phyloP scores from a whole-genome alignment of 1,284 basidiomycete species.

The Malassezia slooffiae region DNA sequence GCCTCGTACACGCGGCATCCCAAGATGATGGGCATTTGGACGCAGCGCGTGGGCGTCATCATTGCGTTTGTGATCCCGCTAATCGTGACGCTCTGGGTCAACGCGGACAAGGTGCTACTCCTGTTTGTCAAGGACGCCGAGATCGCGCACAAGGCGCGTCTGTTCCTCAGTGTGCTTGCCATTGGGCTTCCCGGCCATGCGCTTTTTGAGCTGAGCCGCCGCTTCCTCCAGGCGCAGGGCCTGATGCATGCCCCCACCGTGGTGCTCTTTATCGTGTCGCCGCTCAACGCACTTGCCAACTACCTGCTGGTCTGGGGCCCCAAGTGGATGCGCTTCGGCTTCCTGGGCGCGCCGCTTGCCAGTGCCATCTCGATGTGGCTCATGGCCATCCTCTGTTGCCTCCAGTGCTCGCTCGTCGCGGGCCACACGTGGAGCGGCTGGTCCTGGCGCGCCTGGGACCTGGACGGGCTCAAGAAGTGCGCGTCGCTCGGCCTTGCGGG shows the following conservation, averaged over 20 bases:
- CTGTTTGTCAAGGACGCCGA: slow-evolving; percentile 71
- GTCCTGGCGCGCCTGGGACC: slow-evolving; percentile 47
- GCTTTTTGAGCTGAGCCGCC: slow-evolving; percentile 36
- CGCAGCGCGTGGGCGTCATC: slow-evolving; percentile 65
- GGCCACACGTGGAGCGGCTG: slow-evolving; percentile 75
- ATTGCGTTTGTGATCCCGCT: slow-evolving; percentile 43
- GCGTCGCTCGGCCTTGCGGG: slow-evolving; percentile 31
- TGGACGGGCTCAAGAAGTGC: slow-evolving; percentile 24
- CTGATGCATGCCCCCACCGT: slow-evolving; percentile 76
- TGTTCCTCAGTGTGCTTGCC: slow-evolving; percentile 63
- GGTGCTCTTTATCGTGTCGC: slow-evolving; percentile 71
- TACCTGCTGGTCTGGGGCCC: slow-evolving; percentile 59
- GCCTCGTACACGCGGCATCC: slow-evolving; percentile 80
- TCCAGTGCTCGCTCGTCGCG: slow-evolving; percentile 54
- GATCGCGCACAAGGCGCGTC: slow-evolving; percentile 65
- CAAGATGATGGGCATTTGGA: slow-evolving; percentile 74
- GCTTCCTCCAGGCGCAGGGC: slow-evolving; percentile 50
- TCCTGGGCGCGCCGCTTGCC: slow-evolving; percentile 82
- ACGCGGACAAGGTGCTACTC: slow-evolving; percentile 66
- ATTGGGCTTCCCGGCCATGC: slow-evolving; percentile 80
- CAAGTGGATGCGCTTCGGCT: slow-evolving; percentile 58
- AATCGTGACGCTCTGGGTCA: slow-evolving; percentile 56
- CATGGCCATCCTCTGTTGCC: slow-evolving; percentile 51
- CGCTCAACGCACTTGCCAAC: slow-evolving; percentile 72
- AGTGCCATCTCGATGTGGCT: slow-evolving; percentile 80